Base-by-base conservation (phyloP, 2,329 filamentous ascomycete species). In the Penicillium sp. region DNA sequence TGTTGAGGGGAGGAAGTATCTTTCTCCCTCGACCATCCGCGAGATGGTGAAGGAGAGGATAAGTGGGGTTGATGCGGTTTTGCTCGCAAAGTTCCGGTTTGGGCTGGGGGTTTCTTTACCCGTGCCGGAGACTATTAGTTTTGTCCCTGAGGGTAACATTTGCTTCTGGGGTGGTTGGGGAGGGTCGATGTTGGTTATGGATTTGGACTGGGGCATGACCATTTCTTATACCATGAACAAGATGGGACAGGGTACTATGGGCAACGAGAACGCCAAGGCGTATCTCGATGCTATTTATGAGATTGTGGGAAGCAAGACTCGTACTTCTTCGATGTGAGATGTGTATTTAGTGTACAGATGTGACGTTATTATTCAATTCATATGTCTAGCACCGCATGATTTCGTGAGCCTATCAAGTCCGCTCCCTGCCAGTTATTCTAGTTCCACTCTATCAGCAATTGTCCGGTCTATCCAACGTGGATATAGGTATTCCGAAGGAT, bases 141-240 rank as follows among this genome's bases (percentile, higher is more conserved):
- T 53, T 52, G 53, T 69, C 4, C 67, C 66, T 0, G 51, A 58
- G 7, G 74, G 72, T 0, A 55, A 58, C 4, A 50, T 62, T 3
- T 69, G 67, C 37, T 75, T 67, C 47, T 77, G 76, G 74, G 65
- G 67, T 19, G 75, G 75, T 0, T 76, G 69, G 68, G 75, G 75
- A 10, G 75, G 76, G 0, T 75, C 74, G 0, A 47, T 74, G 1
- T 53, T 66, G 3, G 50, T 77, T 25, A 73, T 77, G 65, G 76
- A 78, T 54, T 33, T 69, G 4, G 71, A 75, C 28, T 57, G 67
- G 2, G 57, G 63, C 13, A 57, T 77, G 50, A 77, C 75, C 0
- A 68, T 77, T 27, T 58, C 62, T 0, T 78, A 77, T 60, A 59
- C 64, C 2, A 77, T 77, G 74, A 77, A 77, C 50, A 72, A 68